Percentiles rank a stretch among this genome's conserved stretches.
These are phyloP conservation scores for Thamnidium elegans DNA, from an alignment of 192 early-diverging fungal genomes.

Conservation along the genomic window DNA sequence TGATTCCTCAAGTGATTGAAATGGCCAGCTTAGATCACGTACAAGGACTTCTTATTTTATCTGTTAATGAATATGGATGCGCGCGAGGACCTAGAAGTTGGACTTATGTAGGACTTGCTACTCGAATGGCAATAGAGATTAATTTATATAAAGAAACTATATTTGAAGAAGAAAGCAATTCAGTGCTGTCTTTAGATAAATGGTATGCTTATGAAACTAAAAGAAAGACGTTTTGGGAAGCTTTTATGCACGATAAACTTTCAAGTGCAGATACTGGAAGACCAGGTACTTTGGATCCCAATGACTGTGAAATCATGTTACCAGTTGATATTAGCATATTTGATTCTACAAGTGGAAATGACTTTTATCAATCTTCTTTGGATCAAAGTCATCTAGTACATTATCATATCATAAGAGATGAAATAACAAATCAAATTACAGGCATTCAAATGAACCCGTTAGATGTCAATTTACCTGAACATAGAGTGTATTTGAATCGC, in stretches of 20 bases:
- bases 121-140: constrained; percentile 48
- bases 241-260: constrained; percentile 46
- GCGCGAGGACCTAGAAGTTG: constrained; percentile 48
- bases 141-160: constrained; percentile 46
- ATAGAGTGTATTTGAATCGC: not conserved
- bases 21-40: constrained; percentile 42
- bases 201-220: constrained; percentile 47
- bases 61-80: constrained; percentile 49
- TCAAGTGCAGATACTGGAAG: constrained; percentile 42
- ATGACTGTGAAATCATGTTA: constrained; percentile 48
- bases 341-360: not conserved
- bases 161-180: constrained; percentile 1
- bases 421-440: not conserved
- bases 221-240: constrained; percentile 50
- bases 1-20: constrained; percentile 43
- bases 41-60: constrained; percentile 46
- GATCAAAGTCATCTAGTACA: not conserved
- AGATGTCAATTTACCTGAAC: not conserved
- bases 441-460: not conserved
- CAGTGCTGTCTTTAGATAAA: constrained; percentile 21
- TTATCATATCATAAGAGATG: not conserved
- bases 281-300: constrained; percentile 45
- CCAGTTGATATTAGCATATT: constrained; percentile 32
- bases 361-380: constrained; percentile 2
- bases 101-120: constrained; percentile 50